Conservation (phyloP, 108 stramenopile genomes). For the Nitzschia putrida region DNA sequence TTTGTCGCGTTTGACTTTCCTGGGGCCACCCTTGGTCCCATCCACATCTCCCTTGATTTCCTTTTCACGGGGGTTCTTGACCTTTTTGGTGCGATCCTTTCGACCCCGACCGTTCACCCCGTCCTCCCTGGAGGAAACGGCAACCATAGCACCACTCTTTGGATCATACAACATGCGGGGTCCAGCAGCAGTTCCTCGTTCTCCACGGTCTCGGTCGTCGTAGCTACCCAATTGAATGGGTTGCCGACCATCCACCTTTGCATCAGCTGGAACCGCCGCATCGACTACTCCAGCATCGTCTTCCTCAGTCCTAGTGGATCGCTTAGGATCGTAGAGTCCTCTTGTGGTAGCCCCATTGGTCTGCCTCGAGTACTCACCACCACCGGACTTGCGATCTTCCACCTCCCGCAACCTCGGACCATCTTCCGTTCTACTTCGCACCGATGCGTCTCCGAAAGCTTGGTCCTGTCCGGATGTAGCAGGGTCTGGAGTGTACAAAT, state of each 20-base stretch:
- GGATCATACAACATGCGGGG: constrained; percentile 88
- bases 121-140: constrained; percentile 49
- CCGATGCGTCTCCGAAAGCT: constrained; percentile 68
- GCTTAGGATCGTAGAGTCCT: constrained; percentile 61
- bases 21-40: constrained; percentile 22
- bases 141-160: constrained; percentile 85
- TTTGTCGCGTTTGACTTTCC: constrained; percentile 34
- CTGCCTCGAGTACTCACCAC: constrained; percentile 16
- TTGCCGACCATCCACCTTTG: constrained; percentile 20
- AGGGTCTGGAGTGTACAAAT: constrained; percentile 26
- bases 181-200: constrained; percentile 41
- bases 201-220: constrained; percentile 74
- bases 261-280: neutral
- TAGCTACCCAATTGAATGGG: constrained; percentile 71
- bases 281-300: neutral
- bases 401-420: constrained; percentile 58
- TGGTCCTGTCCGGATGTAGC: constrained; percentile 51
- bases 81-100: constrained; percentile 33
- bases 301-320: constrained; percentile 30
- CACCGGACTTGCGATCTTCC: constrained; percentile 51
- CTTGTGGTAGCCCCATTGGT: constrained; percentile 1
- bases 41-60: constrained; percentile 21
- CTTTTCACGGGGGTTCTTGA: constrained; percentile 35
- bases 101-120: constrained; percentile 7
- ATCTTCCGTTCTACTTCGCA: constrained; percentile 51